A percentile compares a stretch with the other conserved stretches of the same genome.
These are phyloP conservation scores for Tranzscheliella williamsii DNA, from an alignment of 1,284 basidiomycete species.

Conservation along the genomic window DNA sequence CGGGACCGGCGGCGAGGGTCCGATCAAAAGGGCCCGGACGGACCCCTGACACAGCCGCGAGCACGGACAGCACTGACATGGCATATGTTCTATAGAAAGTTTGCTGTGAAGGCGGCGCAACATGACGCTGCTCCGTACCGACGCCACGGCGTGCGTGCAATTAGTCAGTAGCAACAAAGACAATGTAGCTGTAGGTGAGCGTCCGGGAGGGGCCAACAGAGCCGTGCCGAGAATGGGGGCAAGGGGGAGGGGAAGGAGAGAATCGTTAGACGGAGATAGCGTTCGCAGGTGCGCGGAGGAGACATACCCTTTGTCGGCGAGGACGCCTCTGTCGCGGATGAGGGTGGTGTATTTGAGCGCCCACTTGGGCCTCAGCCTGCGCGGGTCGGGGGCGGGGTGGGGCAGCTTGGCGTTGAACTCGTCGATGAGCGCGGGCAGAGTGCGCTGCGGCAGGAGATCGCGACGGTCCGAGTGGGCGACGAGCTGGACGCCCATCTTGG, in stretches of 20 bases:
- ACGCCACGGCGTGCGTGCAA: too few relatives aligned
- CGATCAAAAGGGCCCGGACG: constrained; percentile 32
- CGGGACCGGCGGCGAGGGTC: constrained; percentile 21
- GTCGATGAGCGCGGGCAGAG: constrained; percentile 37
- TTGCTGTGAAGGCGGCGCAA: too few relatives aligned
- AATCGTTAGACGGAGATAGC: not conserved
- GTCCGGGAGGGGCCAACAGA: not conserved
- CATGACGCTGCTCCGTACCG: too few relatives aligned
- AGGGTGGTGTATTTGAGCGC: constrained; percentile 49
- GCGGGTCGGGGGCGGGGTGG: too few relatives aligned
- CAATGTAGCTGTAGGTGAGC: constrained; percentile 9
- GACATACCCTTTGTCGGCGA: constrained; percentile 48
- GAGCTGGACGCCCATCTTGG: constrained; percentile 35
- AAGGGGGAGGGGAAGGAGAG: not conserved
- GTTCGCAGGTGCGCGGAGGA: not conserved
- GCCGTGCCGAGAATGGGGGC: not conserved
- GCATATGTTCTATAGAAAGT: too few relatives aligned
- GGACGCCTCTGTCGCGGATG: constrained; percentile 47
- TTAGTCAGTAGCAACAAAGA: constrained; percentile 11
- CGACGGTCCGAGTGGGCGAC: constrained; percentile 40
- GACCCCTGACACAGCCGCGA: too few relatives aligned
- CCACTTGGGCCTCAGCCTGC: constrained; percentile 39
- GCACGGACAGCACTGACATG: too few relatives aligned
- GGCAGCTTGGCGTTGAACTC: constrained; percentile 44
- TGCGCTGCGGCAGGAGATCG: constrained; percentile 38